A percentile compares a stretch with the other conserved stretches of the same genome.
phyloP scores from a whole-genome alignment of 2,329 filamentous ascomycete species.

The Trichoderma harzianum region DNA sequence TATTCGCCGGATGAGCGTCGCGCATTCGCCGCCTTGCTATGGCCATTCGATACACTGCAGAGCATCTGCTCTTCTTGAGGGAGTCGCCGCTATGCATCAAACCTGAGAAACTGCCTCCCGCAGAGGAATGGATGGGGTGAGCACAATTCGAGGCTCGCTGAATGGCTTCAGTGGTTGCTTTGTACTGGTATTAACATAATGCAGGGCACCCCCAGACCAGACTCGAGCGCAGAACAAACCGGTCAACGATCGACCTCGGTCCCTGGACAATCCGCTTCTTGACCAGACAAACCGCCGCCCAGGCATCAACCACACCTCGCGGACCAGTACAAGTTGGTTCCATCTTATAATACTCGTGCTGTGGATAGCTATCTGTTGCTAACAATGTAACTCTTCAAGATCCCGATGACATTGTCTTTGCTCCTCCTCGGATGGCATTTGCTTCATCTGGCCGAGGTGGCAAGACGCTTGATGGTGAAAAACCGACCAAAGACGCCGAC shows the following conservation, averaged over 20 bases:
- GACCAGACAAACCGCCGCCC: conserved; percentile 52
- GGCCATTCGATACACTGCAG: conserved; percentile 68
- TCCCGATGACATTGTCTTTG: conserved; percentile 79
- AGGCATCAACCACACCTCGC: conserved; percentile 50
- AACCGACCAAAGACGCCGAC: conserved; percentile 49
- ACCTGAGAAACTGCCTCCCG: conserved; percentile 73
- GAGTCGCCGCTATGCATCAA: conserved; percentile 80
- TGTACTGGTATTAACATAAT: not conserved
- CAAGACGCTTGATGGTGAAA: conserved; percentile 52
- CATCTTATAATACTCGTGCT: not conserved
- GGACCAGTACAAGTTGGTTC: conserved; percentile 55
- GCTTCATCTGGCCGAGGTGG: conserved; percentile 63
- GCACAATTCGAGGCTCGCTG: conserved; percentile 46
- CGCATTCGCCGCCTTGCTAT: conserved; percentile 39
- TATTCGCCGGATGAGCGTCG: conserved; percentile 37
- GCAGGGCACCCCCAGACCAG: conserved; percentile 45
- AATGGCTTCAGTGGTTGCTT: not conserved
- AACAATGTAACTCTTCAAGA: conserved; percentile 39
- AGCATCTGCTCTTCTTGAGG: conserved; percentile 71
- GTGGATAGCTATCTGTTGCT: not conserved
- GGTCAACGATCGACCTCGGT: conserved; percentile 42
- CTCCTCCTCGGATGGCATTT: conserved; percentile 79
- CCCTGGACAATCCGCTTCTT: conserved; percentile 42
- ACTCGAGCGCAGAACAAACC: conserved; percentile 45
- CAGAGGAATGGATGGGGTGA: conserved; percentile 99